These are phyloP conservation scores for Pulveroboletus sp. DNA, from an alignment of 768 basidiomycete species.

Conservation along the genomic window DNA sequence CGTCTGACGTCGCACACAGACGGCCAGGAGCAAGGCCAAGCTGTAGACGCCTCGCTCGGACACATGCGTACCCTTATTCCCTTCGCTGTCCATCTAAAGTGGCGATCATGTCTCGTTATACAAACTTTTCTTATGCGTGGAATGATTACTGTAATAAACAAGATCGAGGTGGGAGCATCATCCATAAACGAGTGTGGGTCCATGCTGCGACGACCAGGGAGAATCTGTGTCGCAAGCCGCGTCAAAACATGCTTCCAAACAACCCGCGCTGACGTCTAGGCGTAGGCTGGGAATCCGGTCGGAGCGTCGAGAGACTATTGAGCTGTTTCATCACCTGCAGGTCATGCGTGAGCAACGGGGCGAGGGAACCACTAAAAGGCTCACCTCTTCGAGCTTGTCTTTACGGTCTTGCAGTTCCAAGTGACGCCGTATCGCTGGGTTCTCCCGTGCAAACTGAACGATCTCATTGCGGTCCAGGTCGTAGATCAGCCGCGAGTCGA, in stretches of 20 bases:
- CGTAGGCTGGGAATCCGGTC: slow-evolving; percentile 73
- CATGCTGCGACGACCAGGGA: no score
- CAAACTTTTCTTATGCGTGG: slow-evolving; percentile 2
- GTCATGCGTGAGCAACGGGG: slow-evolving; percentile 4
- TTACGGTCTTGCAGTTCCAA: slow-evolving; percentile 95
- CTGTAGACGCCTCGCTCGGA: slow-evolving; percentile 9
- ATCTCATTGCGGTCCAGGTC: slow-evolving; percentile 92
- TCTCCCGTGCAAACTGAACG: slow-evolving; percentile 89
- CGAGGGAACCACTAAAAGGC: slow-evolving; percentile 4
- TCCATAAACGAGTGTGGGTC: slow-evolving; percentile 10
- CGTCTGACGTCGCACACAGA: slow-evolving; percentile 15
- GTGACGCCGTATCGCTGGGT: slow-evolving; percentile 81
- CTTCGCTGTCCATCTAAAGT: slow-evolving; percentile 10
- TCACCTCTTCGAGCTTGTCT: slow-evolving; percentile 92
- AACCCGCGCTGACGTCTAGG: slow-evolving; percentile 74
- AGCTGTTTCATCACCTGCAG: slow-evolving; percentile 90
- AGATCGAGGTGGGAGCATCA: neutral
- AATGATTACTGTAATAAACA: no score
- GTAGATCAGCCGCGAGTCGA: slow-evolving; percentile 89
- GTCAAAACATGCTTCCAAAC: slow-evolving; percentile 73
- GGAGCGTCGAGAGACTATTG: slow-evolving; percentile 84
- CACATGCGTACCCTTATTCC: neutral
- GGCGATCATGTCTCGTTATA: slow-evolving; percentile 19
- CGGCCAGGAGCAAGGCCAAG: slow-evolving; percentile 40
- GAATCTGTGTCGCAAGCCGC: no score